phyloP scores from a whole-genome alignment of 805 yeast species.

The Priceomyces fermenticarens region DNA sequence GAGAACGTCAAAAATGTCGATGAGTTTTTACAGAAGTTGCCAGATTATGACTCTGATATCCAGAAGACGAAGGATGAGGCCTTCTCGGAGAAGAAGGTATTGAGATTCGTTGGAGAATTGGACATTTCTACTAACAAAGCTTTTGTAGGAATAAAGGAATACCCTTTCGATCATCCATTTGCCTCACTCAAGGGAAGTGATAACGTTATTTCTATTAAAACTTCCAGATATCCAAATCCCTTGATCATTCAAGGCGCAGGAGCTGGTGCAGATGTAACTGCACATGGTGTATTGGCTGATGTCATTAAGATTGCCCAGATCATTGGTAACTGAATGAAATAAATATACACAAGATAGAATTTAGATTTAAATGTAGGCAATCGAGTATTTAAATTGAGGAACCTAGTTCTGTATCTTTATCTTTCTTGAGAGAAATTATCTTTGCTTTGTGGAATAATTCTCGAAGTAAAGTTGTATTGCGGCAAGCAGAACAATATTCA shows the following conservation, averaged over 20 bases:
- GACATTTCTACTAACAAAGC: slow-evolving; percentile 69
- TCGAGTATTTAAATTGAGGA: slow-evolving; percentile 5
- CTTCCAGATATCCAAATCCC: slow-evolving; percentile 91
- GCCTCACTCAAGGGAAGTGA: slow-evolving; percentile 95
- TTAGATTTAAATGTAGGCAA: slow-evolving; percentile 1
- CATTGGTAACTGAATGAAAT: slow-evolving; percentile 42
- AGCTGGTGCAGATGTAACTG: slow-evolving; percentile 72
- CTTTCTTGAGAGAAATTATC: slow-evolving; percentile 37
- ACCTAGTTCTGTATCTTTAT: slow-evolving; percentile 4
- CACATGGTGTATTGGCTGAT: slow-evolving; percentile 89
- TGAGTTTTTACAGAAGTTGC: slow-evolving; percentile 78
- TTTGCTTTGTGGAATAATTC: slow-evolving; percentile 60
- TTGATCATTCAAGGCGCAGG: slow-evolving; percentile 98
- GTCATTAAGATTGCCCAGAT: slow-evolving; percentile 89
- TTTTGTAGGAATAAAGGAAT: slow-evolving; percentile 85
- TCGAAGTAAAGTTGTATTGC: slow-evolving; percentile 45
- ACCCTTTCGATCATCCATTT: slow-evolving; percentile 87
- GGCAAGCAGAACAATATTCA: slow-evolving; percentile 62
- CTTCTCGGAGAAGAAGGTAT: slow-evolving; percentile 75
- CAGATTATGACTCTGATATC: slow-evolving; percentile 77
- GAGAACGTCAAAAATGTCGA: slow-evolving; percentile 69
- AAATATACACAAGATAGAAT: slow-evolving; percentile 2
- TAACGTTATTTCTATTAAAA: slow-evolving; percentile 87
- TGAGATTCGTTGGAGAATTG: slow-evolving; percentile 90
- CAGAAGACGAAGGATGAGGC: slow-evolving; percentile 79